phyloP scores from a whole-genome alignment of 768 basidiomycete genomes.

The Naematelia aurantialba region DNA sequence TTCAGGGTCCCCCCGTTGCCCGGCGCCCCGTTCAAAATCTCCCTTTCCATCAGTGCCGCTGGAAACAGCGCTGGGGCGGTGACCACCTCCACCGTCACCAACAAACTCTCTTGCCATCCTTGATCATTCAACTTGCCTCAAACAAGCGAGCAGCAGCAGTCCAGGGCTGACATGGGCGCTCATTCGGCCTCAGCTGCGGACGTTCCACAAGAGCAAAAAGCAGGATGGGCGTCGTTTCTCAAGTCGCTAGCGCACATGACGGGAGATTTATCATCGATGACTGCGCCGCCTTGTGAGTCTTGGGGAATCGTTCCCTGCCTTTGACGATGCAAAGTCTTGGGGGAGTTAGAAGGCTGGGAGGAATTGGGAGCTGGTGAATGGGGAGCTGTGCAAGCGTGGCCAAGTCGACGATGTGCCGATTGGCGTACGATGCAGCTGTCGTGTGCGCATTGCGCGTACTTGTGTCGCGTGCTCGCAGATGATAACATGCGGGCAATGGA shows the following conservation, averaged over 20 bases:
- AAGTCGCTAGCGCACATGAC: slow-evolving; percentile 82
- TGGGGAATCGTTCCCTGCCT: not conserved
- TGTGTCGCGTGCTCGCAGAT: not conserved
- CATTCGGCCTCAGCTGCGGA: slow-evolving; percentile 49
- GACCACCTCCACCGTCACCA: too few species aligned
- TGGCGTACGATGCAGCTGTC: too few species aligned
- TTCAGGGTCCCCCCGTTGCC: too few species aligned
- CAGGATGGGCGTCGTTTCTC: slow-evolving; percentile 84
- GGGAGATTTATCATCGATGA: slow-evolving; percentile 69
- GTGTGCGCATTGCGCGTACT: too few species aligned
- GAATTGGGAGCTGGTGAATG: not conserved
- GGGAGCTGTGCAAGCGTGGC: too few species aligned
- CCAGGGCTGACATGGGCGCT: slow-evolving; percentile 6
- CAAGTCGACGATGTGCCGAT: too few species aligned
- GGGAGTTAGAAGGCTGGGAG: not conserved
- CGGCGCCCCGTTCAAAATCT: too few species aligned
- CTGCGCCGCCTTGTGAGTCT: slow-evolving; percentile 51
- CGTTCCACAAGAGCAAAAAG: slow-evolving; percentile 76
- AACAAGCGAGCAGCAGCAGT: too few species aligned
- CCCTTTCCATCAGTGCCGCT: too few species aligned
- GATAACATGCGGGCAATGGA: slow-evolving; percentile 1
- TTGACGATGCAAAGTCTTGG: not conserved
- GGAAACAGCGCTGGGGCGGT: too few species aligned
- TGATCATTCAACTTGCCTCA: too few species aligned
- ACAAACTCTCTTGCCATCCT: too few species aligned